phyloP scores from a whole-genome alignment of 495 filamentous ascomycete genomes.

The Daldinia vernicosa region DNA sequence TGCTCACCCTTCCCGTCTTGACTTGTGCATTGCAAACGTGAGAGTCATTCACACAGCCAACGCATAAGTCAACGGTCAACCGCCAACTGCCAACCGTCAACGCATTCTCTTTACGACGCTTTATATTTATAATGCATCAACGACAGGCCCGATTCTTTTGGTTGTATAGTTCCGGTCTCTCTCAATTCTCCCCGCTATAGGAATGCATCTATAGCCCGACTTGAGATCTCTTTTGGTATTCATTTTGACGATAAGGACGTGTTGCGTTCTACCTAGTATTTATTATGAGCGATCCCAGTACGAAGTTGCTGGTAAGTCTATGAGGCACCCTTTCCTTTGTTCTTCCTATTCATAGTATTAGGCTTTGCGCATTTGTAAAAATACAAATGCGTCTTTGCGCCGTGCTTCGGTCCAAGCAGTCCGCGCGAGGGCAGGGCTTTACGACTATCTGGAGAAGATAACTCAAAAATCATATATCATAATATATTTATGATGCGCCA shows the following conservation, averaged over 20 bases:
- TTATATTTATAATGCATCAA: conserved; percentile 26
- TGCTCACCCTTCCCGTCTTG: background rate
- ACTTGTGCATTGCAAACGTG: conserved; percentile 8
- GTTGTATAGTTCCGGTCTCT: conserved; percentile 26
- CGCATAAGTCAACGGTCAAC: background rate
- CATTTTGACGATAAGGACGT: background rate
- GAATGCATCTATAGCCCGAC: background rate
- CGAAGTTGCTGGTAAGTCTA: conserved; percentile 37
- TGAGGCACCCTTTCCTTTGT: background rate
- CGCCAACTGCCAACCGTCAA: too few relatives aligned
- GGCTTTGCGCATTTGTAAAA: background rate
- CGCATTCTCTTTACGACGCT: background rate
- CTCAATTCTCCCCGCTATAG: conserved; percentile 23
- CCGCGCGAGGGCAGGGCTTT: too few relatives aligned
- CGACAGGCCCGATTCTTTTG: conserved; percentile 16
- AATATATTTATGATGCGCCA: background rate
- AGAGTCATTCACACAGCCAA: background rate
- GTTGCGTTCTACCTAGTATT: background rate
- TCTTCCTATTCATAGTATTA: background rate
- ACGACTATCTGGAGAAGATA: too few relatives aligned
- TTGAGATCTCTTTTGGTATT: conserved; percentile 5
- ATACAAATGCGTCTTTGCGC: too few relatives aligned
- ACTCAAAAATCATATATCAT: background rate
- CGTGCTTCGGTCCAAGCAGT: background rate
- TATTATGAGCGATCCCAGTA: conserved; percentile 30